Percentiles rank a stretch among this genome's conserved stretches.
phyloP scores from a whole-genome alignment of 441 rosid genomes.

The Macaranga tanarius region DNA sequence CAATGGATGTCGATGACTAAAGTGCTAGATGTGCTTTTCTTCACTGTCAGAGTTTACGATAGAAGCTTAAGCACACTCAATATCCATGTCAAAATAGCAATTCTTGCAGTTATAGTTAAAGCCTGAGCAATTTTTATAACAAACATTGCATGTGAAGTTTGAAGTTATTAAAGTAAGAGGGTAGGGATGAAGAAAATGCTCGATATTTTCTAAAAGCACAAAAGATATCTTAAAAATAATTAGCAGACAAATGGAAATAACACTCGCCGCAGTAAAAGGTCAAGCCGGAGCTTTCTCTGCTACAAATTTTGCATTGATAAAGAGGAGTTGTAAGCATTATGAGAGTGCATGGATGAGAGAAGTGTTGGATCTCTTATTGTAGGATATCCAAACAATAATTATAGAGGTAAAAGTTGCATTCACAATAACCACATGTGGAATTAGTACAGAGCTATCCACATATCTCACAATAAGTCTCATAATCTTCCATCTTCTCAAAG shows the following conservation, averaged over 20 bases:
- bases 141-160: neutral
- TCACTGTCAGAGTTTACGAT: neutral
- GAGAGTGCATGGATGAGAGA: constrained; percentile 18
- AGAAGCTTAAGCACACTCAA: constrained; percentile 10
- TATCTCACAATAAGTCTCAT: no score
- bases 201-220: neutral
- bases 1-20: constrained; percentile 16
- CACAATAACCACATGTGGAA: constrained; percentile 9
- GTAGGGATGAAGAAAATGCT: neutral
- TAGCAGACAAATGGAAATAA: neutral
- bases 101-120: neutral
- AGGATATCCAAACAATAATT: neutral
- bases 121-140: neutral
- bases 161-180: neutral
- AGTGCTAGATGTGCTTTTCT: constrained; percentile 6
- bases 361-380: neutral
- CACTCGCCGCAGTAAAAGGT: constrained; percentile 4
- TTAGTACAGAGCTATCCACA: neutral
- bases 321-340: neutral
- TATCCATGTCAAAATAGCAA: constrained; percentile 14
- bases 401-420: neutral
- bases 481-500: no score
- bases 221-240: constrained; percentile 12
- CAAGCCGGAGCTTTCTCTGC: neutral
- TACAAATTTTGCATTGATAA: neutral